These are phyloP conservation scores for Peronospora belbahrii DNA, from an alignment of 352 stramenopile species.

Conservation along the genomic window DNA sequence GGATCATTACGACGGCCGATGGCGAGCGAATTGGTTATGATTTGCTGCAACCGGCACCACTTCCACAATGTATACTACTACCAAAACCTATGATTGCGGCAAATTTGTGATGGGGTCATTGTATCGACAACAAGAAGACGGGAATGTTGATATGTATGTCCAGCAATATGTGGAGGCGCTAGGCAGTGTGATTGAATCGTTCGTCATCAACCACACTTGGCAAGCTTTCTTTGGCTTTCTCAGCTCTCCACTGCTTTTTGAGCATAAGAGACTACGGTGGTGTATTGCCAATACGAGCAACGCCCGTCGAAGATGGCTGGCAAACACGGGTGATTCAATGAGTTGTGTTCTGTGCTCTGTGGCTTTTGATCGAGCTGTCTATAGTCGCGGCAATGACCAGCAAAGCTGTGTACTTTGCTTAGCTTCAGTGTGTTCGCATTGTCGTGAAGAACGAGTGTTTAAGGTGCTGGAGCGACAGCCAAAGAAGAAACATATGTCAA, in stretches of 20 bases:
- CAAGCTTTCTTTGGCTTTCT: conserved; percentile 22
- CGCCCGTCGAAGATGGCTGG: conserved; percentile 10
- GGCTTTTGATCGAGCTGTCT: conserved; percentile 13
- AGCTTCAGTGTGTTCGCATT: conserved; percentile 20
- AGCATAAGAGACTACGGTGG: conserved; percentile 29
- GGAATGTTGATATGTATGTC: conserved; percentile 28
- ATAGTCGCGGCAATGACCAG: conserved; percentile 18
- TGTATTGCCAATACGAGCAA: conserved; percentile 29
- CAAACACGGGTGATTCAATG: conserved; percentile 5
- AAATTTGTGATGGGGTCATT: conserved; percentile 30
- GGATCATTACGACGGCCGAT: conserved; percentile 26
- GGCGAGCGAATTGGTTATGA: conserved; percentile 47
- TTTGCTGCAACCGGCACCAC: conserved; percentile 40
- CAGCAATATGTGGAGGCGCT: conserved; percentile 27
- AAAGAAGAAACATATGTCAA: conserved; percentile 16
- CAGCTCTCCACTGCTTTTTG: conserved; percentile 12
- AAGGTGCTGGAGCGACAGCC: conserved; percentile 13
- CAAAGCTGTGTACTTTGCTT: conserved; percentile 20
- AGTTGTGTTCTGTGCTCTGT: conserved; percentile 18
- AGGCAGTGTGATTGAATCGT: conserved; percentile 22
- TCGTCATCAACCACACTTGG: conserved; percentile 23
- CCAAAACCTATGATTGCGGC: conserved; percentile 23
- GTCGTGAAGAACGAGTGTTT: conserved; percentile 18
- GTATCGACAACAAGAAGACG: conserved; percentile 27
- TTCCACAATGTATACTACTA: conserved; percentile 20